These are phyloP conservation scores for Boletus rex-veris DNA, from an alignment of 768 basidiomycete species.

Conservation along the genomic window DNA sequence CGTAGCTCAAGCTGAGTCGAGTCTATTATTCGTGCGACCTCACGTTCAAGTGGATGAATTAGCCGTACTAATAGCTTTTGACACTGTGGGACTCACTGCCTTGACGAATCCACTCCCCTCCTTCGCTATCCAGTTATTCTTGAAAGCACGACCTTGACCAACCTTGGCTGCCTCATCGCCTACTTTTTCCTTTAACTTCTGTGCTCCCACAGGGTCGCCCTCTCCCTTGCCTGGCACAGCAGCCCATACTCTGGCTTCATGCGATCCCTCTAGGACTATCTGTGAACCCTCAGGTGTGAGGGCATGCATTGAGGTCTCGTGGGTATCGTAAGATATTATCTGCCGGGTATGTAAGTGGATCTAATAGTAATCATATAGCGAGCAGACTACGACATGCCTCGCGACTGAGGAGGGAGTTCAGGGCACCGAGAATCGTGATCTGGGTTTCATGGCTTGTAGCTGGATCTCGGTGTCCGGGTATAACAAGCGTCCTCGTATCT, in stretches of 20 bases:
- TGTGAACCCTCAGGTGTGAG: slow-evolving; percentile 81
- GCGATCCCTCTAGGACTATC: slow-evolving; percentile 80
- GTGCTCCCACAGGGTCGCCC: slow-evolving; percentile 60
- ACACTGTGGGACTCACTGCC: slow-evolving; percentile 51
- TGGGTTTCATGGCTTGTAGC: slow-evolving; percentile 74
- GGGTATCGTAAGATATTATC: slow-evolving; percentile 82
- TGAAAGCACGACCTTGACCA: slow-evolving; percentile 94
- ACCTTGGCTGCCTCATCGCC: slow-evolving; percentile 90
- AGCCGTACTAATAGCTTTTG: not conserved
- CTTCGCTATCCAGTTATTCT: slow-evolving; percentile 94
- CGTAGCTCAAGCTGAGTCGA: slow-evolving; percentile 69
- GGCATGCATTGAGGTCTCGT: slow-evolving; percentile 69
- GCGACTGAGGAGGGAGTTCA: slow-evolving; percentile 86
- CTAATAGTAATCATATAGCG: not conserved
- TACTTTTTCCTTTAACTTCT: slow-evolving; percentile 67
- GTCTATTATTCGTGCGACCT: slow-evolving; percentile 71
- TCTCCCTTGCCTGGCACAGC: slow-evolving; percentile 71
- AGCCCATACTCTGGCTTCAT: slow-evolving; percentile 93
- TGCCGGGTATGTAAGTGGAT: slow-evolving; percentile 31
- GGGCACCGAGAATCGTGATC: slow-evolving; percentile 78
- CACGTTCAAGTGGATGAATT: slow-evolving; percentile 2
- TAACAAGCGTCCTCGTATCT: slow-evolving; percentile 64
- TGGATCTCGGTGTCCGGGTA: slow-evolving; percentile 59
- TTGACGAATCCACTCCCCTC: slow-evolving; percentile 85
- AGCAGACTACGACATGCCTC: slow-evolving; percentile 51